phyloP scores from a whole-genome alignment of 169 alveolate species.

The Plasmodium gaboni region DNA sequence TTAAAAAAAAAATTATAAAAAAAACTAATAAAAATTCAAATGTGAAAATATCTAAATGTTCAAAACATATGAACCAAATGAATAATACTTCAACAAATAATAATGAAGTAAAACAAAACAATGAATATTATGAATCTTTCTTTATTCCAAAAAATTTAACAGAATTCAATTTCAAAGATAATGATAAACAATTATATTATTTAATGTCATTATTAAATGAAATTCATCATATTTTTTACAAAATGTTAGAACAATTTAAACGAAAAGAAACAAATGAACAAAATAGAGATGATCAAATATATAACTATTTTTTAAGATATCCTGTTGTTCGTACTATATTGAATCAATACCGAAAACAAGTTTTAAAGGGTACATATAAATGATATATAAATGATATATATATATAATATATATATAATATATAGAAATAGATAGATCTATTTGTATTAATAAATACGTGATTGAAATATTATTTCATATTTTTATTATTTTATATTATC shows the following conservation, averaged over 20 bases:
- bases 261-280: conserved; percentile 27
- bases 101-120: neutral
- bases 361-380: conserved; percentile 21
- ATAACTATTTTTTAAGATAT: conserved; percentile 63
- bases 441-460: neutral
- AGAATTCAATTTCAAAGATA: conserved; percentile 40
- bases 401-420: too few species aligned
- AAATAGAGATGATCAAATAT: conserved; percentile 37
- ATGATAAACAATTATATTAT: conserved; percentile 61
- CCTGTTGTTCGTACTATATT: conserved; percentile 48
- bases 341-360: conserved; percentile 36
- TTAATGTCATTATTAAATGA: conserved; percentile 29
- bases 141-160: conserved; percentile 53
- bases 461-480: neutral
- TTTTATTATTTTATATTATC: neutral
- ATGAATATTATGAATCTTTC: conserved; percentile 61
- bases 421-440: too few species aligned
- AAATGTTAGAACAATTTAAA: conserved; percentile 47
- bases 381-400: neutral
- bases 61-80: conserved; percentile 15
- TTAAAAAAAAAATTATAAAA: conserved; percentile 9
- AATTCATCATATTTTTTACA: conserved; percentile 54
- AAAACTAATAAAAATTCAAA: conserved; percentile 14
- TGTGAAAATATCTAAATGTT: conserved; percentile 3
- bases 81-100: neutral